Percentiles rank a stretch among this genome's conserved stretches.
Conservation (phyloP, 768 basidiomycete species). For the Xerocomellus dryophilus region DNA sequence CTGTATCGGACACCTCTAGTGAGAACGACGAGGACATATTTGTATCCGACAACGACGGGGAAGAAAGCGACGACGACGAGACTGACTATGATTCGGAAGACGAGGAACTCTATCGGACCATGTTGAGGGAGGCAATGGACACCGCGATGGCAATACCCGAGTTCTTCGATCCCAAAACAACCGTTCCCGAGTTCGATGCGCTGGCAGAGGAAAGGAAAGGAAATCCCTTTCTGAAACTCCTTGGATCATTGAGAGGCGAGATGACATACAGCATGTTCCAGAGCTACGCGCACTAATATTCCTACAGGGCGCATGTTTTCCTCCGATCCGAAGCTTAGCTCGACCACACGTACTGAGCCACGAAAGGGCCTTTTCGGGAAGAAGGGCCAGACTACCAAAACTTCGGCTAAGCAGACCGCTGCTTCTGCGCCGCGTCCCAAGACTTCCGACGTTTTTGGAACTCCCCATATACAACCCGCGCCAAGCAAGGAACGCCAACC, state of each 20-base stretch:
- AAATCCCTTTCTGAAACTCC: conserved; percentile 76
- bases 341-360: conserved; percentile 34
- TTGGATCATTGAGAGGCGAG: conserved; percentile 71
- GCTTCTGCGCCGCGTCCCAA: conserved; percentile 4
- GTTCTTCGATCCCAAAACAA: conserved; percentile 50
- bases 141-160: conserved; percentile 54
- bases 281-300: neutral
- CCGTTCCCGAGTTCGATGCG: conserved; percentile 43
- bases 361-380: conserved; percentile 27
- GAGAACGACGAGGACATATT: conserved; percentile 36
- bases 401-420: conserved; percentile 6
- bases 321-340: conserved; percentile 43
- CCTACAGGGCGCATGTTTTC: conserved; percentile 62
- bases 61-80: conserved; percentile 37
- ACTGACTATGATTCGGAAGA: conserved; percentile 63
- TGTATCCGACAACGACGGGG: conserved; percentile 33
- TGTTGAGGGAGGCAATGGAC: conserved; percentile 73
- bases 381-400: conserved; percentile 16
- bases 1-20: conserved; percentile 60
- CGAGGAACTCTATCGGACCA: conserved; percentile 60
- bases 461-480: conserved; percentile 3
- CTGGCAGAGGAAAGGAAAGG: conserved; percentile 52
- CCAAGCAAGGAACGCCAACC: conserved; percentile 11
- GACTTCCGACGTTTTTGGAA: conserved; percentile 3
- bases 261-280: neutral